Evolutionary conservation across 192 early-diverging fungal species (phyloP).

Genomic region (Coemansia sp.): DNA sequence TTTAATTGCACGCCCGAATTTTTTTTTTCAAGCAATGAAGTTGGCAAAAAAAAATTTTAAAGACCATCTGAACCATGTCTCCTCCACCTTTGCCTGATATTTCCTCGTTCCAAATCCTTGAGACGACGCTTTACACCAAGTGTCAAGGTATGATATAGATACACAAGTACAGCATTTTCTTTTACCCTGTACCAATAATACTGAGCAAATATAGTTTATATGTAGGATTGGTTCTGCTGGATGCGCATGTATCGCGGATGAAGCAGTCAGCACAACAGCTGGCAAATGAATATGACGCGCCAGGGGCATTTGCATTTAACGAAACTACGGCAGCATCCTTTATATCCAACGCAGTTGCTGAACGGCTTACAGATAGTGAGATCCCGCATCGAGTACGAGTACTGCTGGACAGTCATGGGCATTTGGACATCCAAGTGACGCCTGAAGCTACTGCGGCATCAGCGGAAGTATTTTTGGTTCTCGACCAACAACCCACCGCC

Average conservation of each 20-base stretch:
- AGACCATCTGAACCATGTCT: background rate
- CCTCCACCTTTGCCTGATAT: conserved; percentile 15
- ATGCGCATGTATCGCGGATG: conserved; percentile 34
- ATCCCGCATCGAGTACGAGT: conserved; percentile 28
- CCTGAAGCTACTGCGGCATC: background rate
- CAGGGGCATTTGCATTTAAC: background rate
- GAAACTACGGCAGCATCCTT: background rate
- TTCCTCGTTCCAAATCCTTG: conserved; percentile 33
- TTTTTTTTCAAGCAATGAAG: background rate
- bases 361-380: background rate
- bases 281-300: background rate
- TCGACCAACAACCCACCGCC: conserved; percentile 2
- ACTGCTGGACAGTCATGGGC: conserved; percentile 18
- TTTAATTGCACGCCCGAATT: background rate
- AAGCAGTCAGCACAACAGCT: conserved; percentile 19
- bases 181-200: background rate
- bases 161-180: background rate
- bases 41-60: background rate
- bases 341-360: background rate
- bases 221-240: conserved; percentile 26
- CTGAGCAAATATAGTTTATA: background rate
- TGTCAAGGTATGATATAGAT: background rate
- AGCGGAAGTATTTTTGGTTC: background rate
- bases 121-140: conserved; percentile 30
- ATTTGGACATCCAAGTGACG: conserved; percentile 27